Evolutionary conservation across 2,329 filamentous ascomycete species (phyloP), one percentile per base, ranked within the genome.

Genomic region (Colletotrichum scovillei): DNA sequence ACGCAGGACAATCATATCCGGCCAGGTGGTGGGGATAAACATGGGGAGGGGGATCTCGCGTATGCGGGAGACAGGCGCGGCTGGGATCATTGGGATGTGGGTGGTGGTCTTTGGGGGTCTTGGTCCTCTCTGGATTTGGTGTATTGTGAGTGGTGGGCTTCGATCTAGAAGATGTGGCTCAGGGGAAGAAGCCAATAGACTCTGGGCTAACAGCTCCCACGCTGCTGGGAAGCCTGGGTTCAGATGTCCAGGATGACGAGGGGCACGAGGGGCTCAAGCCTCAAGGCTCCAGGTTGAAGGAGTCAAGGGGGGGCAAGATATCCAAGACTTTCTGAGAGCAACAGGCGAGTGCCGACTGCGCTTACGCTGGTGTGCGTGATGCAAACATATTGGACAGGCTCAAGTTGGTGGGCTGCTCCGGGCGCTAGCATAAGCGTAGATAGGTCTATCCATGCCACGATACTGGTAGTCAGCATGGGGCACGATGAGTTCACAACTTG

Each of bases 41-140:
- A 73, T 57, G 60, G 67, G 24, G 38, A 53, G 42, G 67, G 69
- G 67, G 62, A 70, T 65, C 67, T 71, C 71, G 67, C 67, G 60
- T 73, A 73, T 73, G 71, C 71, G 71, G 67, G 67, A 73, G 59
- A 55, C 67, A 49, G 67, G 59, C 62, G 55, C 9, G 46, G 62
- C 59, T 63, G 58, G 69, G 58, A 59, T 72, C 46, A 42, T 52
- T 63, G 64, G 69, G 65, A 59, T 72, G 58, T 63, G 53, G 67
- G 32, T 60, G 67, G 46, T 59, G 53, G 53, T 56, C 38, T 42
- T 30, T 63, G 32, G 26, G 12, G 58, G 52, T 28, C 57, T 69
- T 55, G 24, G 42, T 42, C 38, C 52, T 62, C 53, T 58, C 5
- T 65, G 52, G 52, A 35, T 56, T 28, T 70, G 62, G 30, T 53